Base-by-base conservation (phyloP, 192 early-diverging fungal genomes). In the Coemansia sp. region DNA sequence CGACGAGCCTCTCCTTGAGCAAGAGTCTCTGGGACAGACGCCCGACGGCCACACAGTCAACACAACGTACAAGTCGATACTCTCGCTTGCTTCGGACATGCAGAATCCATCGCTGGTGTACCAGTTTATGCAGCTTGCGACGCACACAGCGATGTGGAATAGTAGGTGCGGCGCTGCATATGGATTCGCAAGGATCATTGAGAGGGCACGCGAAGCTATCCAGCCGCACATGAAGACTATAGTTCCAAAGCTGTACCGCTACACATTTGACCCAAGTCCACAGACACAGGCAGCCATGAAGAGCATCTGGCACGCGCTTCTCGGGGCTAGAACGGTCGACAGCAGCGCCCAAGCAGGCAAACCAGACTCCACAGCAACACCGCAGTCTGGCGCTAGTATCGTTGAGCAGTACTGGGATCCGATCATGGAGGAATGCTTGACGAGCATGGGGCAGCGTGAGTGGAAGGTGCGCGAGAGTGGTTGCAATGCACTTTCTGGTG, bases 61-160 rank as follows among this genome's bases (percentile, higher is more conserved):
- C 60, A 85, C 90, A 9, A 92, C 90, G 4, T 93, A 91, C 71
- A 87, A 92, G 75, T 90, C 89, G 21, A 86, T 98, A 35, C 84
- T 94, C 52, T 92, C 91, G 4, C 83, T 98, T n/a, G 95, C 96
- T 0, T 89, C 90, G 16, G 96, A 96, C 45, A 88, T 98, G 87
- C 95, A 94, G 61, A 93, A 96, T 48, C 95, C 96, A 4, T 92
- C 96, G 56, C 81, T 98, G 16, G 92, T 96, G 7, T 97, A 96
- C 78, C 91, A 92, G 64, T 94, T 98, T 67, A 94, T 96, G 91
- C 90, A 92, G 39, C 83, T 98, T 9, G 96, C 96, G 1, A 91
- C 90, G 39, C 93, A 97, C 72, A 91, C 94, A 57, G 94, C 94
- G 8, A 88, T 95, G 84, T 96, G 94, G 93, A 90, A 90, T 66